These are phyloP conservation scores for Canna indica DNA, from an alignment of 176 grass and related monocot species.

Conservation along the genomic window DNA sequence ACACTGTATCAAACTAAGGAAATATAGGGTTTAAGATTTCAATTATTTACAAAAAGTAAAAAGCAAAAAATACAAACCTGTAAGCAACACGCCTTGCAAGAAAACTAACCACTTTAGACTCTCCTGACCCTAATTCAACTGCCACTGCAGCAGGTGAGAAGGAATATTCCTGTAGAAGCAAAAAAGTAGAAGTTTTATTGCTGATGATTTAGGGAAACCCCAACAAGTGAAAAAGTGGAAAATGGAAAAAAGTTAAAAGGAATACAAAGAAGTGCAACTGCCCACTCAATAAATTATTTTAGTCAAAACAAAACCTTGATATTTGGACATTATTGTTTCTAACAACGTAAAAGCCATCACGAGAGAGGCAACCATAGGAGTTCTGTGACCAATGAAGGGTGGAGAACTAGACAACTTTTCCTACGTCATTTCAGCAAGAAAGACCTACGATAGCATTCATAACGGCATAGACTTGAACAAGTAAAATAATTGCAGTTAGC, in stretches of 20 bases:
- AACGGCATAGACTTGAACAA: no score
- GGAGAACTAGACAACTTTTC: no score
- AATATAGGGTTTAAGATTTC: not conserved
- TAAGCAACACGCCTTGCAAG: conserved; percentile 86
- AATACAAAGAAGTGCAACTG: not conserved
- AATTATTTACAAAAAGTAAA: not conserved
- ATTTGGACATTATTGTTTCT: not conserved
- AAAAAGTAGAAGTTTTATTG: conserved; percentile 9
- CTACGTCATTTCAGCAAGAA: no score
- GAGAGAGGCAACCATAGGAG: no score
- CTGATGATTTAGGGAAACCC: not conserved
- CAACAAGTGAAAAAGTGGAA: no score
- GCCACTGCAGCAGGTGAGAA: conserved; percentile 67
- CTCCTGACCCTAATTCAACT: conserved; percentile 85
- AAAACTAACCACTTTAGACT: conserved; percentile 74
- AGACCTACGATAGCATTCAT: no score
- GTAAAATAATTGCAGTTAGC: no score
- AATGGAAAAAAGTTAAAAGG: not conserved
- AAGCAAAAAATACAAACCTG: conserved; percentile 51
- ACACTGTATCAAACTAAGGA: no score
- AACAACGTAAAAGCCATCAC: not conserved
- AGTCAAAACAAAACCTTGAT: not conserved
- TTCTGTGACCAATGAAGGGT: no score
- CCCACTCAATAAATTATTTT: not conserved
- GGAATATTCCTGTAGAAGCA: conserved; percentile 74